Percentiles rank a stretch among this genome's conserved stretches.
Evolutionary conservation across 495 filamentous ascomycete species (phyloP).

Genomic region (Lentithecium fluviatile): DNA sequence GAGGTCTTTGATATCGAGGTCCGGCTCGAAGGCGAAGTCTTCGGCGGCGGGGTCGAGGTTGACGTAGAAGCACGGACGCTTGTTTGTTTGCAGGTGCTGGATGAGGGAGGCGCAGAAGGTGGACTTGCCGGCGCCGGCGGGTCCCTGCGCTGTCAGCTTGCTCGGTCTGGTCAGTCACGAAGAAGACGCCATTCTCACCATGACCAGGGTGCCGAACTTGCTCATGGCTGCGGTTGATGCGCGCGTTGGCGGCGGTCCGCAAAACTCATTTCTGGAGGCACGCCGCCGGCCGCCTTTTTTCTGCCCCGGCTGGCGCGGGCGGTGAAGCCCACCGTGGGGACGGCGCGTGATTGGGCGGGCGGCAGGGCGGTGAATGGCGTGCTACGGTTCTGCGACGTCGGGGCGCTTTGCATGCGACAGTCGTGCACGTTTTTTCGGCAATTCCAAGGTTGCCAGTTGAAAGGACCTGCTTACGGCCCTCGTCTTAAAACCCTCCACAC

Average conservation of each 20-base stretch:
- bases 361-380: conserved; percentile 8
- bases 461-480: not conserved
- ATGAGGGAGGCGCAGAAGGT: conserved; percentile 94
- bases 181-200: conserved; percentile 65
- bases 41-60: conserved; percentile 98
- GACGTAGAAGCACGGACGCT: conserved; percentile 90
- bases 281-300: conserved; percentile 1
- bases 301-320: conserved; percentile 1
- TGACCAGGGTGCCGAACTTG: conserved; percentile 90
- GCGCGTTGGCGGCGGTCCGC: not conserved
- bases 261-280: not conserved
- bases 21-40: conserved; percentile 84
- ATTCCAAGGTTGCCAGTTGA: conserved; percentile 14
- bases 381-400: not conserved
- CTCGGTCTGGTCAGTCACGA: not conserved
- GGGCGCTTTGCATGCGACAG: not conserved
- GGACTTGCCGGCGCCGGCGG: conserved; percentile 55
- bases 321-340: conserved; percentile 2
- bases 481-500: conserved; percentile 8
- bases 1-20: conserved; percentile 94
- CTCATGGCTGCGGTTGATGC: conserved; percentile 60
- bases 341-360: not conserved
- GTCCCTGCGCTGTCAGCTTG: conserved; percentile 22
- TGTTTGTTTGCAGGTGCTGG: conserved; percentile 83
- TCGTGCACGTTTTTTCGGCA: conserved; percentile 29